phyloP scores from a whole-genome alignment of 1,284 basidiomycete species.

The Ustilago shanxiensis region DNA sequence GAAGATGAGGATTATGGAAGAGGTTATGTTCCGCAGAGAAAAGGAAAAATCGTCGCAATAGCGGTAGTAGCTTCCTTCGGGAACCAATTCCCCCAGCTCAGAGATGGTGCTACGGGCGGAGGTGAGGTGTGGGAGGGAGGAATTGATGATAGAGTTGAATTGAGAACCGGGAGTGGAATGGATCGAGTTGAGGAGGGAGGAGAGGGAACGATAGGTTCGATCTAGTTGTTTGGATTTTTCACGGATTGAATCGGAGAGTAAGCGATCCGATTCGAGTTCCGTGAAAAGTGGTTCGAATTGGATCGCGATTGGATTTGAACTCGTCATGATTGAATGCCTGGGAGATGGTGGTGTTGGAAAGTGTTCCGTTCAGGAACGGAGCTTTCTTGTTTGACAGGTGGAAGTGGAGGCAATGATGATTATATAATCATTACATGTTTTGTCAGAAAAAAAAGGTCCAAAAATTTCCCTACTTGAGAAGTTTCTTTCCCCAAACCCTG shows the following conservation, averaged over 20 bases:
- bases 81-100: slow-evolving; percentile 28
- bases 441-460: background rate
- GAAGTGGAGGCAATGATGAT: slow-evolving; percentile 19
- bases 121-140: background rate
- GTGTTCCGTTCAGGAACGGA: background rate
- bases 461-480: background rate
- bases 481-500: slow-evolving; percentile 4
- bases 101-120: background rate
- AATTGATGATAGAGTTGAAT: slow-evolving; percentile 8
- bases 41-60: slow-evolving; percentile 44
- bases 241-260: slow-evolving; percentile 44
- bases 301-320: background rate
- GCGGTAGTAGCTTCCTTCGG: slow-evolving; percentile 39
- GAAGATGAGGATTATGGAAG: slow-evolving; percentile 25
- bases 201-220: slow-evolving; percentile 33
- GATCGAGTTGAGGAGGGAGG: slow-evolving; percentile 39
- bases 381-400: slow-evolving; percentile 8
- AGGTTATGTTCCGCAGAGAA: slow-evolving; percentile 29
- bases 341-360: background rate
- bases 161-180: slow-evolving; percentile 43
- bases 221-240: slow-evolving; percentile 57
- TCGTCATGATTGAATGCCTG: background rate
- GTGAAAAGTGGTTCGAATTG: slow-evolving; percentile 49
- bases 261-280: slow-evolving; percentile 48
- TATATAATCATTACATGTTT: slow-evolving; percentile 24